A percentile compares a stretch with the other conserved stretches of the same genome.
phyloP scores from a whole-genome alignment of 306 rosid species.

The Pyrus pyrifolia region DNA sequence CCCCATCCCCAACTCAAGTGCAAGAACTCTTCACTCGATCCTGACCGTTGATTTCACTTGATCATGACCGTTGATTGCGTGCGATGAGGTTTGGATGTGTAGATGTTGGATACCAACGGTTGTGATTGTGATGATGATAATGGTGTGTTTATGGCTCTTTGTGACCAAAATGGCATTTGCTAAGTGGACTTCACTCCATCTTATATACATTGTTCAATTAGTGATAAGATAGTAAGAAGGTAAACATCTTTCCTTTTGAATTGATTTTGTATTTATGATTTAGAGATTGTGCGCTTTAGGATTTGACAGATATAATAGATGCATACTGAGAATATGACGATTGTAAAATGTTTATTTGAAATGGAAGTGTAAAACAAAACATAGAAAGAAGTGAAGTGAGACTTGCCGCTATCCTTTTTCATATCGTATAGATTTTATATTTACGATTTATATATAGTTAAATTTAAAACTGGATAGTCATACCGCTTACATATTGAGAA shows the following conservation, averaged over 20 bases:
- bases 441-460: background rate
- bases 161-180: background rate
- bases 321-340: background rate
- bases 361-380: background rate
- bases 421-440: background rate
- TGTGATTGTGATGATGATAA: background rate
- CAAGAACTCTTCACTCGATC: constrained; percentile 6
- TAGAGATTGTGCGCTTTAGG: accelerated
- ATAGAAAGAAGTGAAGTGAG: background rate
- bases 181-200: background rate
- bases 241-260: background rate
- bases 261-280: background rate
- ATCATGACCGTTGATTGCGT: background rate
- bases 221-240: background rate
- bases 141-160: background rate
- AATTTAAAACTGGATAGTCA: background rate
- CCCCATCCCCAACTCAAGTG: background rate
- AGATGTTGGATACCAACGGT: background rate
- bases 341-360: background rate
- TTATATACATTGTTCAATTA: background rate
- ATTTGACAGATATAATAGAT: background rate
- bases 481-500: background rate
- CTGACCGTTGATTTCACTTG: background rate
- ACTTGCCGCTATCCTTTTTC: background rate
- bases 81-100: background rate